A percentile compares a stretch with the other conserved stretches of the same genome.
phyloP scores from a whole-genome alignment of 1,139 yeast genomes.

The Geotrichum aggregatum region DNA sequence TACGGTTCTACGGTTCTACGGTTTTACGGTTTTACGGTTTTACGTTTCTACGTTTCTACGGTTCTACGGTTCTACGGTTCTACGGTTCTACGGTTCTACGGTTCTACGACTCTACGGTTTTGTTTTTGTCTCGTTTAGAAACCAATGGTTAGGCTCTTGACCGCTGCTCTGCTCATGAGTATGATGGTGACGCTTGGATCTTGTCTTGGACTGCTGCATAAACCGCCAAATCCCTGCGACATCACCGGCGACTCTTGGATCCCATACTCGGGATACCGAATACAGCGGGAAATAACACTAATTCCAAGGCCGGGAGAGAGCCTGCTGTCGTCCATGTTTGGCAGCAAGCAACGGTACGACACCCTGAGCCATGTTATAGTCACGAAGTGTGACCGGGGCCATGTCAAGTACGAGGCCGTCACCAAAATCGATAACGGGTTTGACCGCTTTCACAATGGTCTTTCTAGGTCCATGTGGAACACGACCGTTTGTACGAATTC shows the following conservation, averaged over 20 bases:
- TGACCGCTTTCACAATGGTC: neutral
- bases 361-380: conserved; percentile 6
- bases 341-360: neutral
- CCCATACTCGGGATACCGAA: conserved; percentile 58
- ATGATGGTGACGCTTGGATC: neutral
- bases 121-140: no score
- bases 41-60: no score
- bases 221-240: conserved; percentile 35
- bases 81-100: no score
- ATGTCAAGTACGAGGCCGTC: conserved; percentile 11
- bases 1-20: no score
- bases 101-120: no score
- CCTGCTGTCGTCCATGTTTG: neutral
- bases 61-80: no score
- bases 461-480: conserved; percentile 9
- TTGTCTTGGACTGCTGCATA: neutral
- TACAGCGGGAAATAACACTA: conserved; percentile 40
- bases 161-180: neutral
- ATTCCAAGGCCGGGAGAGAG: conserved; percentile 5
- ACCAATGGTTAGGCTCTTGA: no score
- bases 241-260: conserved; percentile 34
- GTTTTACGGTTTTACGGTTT: no score
- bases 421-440: neutral
- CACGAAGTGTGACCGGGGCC: conserved; percentile 15
- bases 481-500: conserved; percentile 9